Evolutionary conservation across 768 basidiomycete genomes (phyloP).

Genomic region (Crepidotus variabilis): DNA sequence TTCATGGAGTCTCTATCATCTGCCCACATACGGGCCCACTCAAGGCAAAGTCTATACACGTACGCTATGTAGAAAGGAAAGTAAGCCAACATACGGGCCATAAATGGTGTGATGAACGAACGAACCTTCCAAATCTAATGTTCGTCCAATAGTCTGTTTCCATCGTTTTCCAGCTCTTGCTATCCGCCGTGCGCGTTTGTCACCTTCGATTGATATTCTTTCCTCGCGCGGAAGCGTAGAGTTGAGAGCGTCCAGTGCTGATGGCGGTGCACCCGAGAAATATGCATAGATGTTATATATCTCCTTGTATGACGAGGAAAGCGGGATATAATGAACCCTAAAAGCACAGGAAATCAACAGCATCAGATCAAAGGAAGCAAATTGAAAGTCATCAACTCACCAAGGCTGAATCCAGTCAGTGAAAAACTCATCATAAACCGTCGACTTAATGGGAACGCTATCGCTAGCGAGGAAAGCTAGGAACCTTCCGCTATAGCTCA

Average conservation of each 20-base stretch:
- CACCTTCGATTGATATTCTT: constrained; percentile 52
- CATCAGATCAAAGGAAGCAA: neutral
- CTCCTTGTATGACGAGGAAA: constrained; percentile 83
- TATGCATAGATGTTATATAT: constrained; percentile 92
- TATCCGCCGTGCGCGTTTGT: constrained; percentile 72
- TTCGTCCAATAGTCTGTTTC: constrained; percentile 80
- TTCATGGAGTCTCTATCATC: constrained; percentile 80
- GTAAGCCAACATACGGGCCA: neutral
- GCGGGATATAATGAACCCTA: constrained; percentile 94
- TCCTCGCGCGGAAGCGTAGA: constrained; percentile 38
- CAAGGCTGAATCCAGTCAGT: constrained; percentile 93
- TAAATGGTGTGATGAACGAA: constrained; percentile 8
- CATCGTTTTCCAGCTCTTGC: constrained; percentile 92
- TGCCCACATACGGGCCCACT: constrained; percentile 82
- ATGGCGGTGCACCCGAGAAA: constrained; percentile 80
- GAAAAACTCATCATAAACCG: constrained; percentile 89
- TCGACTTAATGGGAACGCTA: constrained; percentile 86
- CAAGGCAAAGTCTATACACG: constrained; percentile 82
- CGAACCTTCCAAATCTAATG: constrained; percentile 90
- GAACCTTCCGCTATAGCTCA: constrained; percentile 91
- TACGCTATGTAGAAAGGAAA: constrained; percentile 51
- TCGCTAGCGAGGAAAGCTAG: constrained; percentile 83
- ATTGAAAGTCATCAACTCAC: constrained; percentile 20
- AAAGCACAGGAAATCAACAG: neutral
- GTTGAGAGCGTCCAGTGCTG: constrained; percentile 53